Evolutionary conservation across 2,329 filamentous ascomycete genomes (phyloP), one percentile per base, ranked within the genome.

Genomic region (Alternaria sp.): DNA sequence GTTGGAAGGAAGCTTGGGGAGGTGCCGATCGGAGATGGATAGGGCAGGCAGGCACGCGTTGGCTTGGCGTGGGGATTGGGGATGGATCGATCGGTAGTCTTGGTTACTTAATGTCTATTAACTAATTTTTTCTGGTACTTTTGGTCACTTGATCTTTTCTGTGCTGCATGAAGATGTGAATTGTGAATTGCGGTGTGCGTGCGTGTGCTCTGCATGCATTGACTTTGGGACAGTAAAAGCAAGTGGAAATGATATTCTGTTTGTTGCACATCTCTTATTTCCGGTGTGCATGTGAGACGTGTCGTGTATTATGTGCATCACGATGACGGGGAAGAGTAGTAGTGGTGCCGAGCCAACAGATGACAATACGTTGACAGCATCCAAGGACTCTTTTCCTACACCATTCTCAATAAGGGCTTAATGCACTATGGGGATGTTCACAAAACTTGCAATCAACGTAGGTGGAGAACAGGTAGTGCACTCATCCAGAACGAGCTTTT

Each of bases 31-130:
- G 49, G 13, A 36, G 28, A 25, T 40, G 28, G 49, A 52, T 25
- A 19, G 52, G 58, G 51, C 30, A 60, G 47, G 28, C 23, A 46
- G 49, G 58, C 58, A 60, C 51, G 30, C 52, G 58, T 26, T 32
- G 26, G 43, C 57, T 59, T 59, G 57, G 57, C 57, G 26, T 13
- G 25, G 11, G 45, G 19, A 19, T 26, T n/a, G 17, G 36, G 10
- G 10, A 56, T 23, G 40, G 21, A 40, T 47, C 21, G 17, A 54
- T 60, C 28, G 36, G 51, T 49, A 56, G 45, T 52, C n/a, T 47
- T 30, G 36, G 32, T 56, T 28, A 47, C 12, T 40, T 49, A 60
- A 55, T 60, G 28, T 47, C 17, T 52, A 52, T 21, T 25, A 52
- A 40, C 10, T 30, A 21, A 52, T n/a, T 52, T 17, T 52, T 52